A percentile compares a stretch with the other conserved stretches of the same genome.
Conservation (phyloP, 139 green algal species). For the Pseudopediastrum boryanum region DNA sequence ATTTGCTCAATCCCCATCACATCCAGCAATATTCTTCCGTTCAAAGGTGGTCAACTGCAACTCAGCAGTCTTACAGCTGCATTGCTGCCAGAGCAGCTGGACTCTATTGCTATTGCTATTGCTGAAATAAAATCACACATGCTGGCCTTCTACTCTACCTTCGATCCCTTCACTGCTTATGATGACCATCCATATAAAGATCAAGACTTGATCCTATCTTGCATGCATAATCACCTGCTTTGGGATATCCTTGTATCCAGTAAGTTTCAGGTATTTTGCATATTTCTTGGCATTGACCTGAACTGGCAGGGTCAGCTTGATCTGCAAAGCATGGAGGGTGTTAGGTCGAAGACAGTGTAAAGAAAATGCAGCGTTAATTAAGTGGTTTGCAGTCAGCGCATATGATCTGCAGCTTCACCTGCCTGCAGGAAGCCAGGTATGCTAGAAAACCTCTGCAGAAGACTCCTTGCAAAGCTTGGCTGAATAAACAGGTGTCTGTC, state of each 20-base stretch:
- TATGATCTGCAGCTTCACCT: neutral
- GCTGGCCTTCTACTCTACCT: neutral
- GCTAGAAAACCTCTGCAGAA: neutral
- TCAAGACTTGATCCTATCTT: neutral
- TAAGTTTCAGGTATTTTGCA: constrained; percentile 22
- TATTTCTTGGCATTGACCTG: neutral
- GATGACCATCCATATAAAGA: neutral
- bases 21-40: neutral
- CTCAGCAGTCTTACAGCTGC: neutral
- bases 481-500: no score
- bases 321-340: neutral
- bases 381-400: neutral
- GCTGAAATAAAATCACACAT: neutral
- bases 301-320: constrained; percentile 1
- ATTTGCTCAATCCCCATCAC: neutral
- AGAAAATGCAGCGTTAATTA: neutral
- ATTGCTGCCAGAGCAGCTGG: neutral
- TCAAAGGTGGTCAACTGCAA: neutral
- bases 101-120: neutral
- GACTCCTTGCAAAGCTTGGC: neutral
- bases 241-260: constrained; percentile 21
- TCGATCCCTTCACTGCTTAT: neutral
- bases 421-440: neutral
- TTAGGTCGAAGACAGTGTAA: neutral
- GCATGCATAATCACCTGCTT: neutral